Evolutionary conservation across 345 rosid species (phyloP), one percentile per base, ranked within the genome.

Genomic region (Brassica cretica): DNA sequence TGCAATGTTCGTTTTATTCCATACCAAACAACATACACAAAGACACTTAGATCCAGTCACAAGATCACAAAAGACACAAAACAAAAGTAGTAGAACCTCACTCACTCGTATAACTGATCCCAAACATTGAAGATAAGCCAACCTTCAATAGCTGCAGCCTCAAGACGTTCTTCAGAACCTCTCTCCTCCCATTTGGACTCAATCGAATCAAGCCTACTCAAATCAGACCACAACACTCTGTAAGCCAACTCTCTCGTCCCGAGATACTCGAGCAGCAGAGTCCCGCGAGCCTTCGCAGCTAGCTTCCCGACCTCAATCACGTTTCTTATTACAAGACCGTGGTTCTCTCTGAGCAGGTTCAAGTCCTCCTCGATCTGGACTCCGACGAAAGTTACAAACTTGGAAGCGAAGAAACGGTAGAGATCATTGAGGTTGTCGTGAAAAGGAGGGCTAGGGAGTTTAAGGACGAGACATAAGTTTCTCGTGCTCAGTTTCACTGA

Each of bases 91-190:
- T 8, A 39, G 29, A 25, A 5, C 12, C 46, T 39, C 41, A 33
- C 15, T 73, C 65, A 74, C 61, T 74, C 71, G 1, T 70, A 68
- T 53, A 79, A 27, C 9, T 79, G 70, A 62, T 79, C 74, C 78
- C 78, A 79, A 21, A 79, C 82, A 61, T 73, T 79, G 78, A 16
- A 63, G 65, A 79, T 79, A 19, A 79, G 78, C 82, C 82, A 79
- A 6, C 82, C 82, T 79, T 79, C 82, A 68, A 74, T 79, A 3
- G 82, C 75, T 35, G 78, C 82, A 74, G 82, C 78, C 39, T 79
- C 78, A 4, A 79, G 82, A 29, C 16, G 78, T 14, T 79, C 82
- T 37, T 79, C 64, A 51, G 29, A 4, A 0, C 78, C 66, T 37
- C 11, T 11, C 78, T 53, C 66, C 0, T 63, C 78, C 82, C 82